phyloP scores from a whole-genome alignment of 2,329 filamentous ascomycete species.

The Metarhizium rileyi region DNA sequence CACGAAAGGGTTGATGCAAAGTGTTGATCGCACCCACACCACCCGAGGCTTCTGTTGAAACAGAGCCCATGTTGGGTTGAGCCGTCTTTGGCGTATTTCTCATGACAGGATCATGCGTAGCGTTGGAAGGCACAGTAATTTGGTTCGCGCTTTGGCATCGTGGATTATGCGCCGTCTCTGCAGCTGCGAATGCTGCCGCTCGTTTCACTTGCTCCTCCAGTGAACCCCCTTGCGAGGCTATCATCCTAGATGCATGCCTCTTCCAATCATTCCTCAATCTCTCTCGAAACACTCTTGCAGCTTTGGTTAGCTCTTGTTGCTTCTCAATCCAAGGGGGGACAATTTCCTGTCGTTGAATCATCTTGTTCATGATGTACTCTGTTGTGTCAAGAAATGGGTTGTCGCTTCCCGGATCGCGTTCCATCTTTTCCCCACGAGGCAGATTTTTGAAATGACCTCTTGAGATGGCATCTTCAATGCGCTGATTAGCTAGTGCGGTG shows the following conservation, averaged over 20 bases:
- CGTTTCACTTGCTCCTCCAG: slow-evolving; percentile 62
- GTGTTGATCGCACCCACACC: neutral
- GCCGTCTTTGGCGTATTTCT: neutral
- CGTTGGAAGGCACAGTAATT: slow-evolving; percentile 26
- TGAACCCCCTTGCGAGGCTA: slow-evolving; percentile 66
- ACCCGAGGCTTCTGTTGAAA: slow-evolving; percentile 7
- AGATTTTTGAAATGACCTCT: slow-evolving; percentile 83
- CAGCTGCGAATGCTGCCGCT: slow-evolving; percentile 64
- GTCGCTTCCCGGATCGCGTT: slow-evolving; percentile 70
- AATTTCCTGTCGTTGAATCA: slow-evolving; percentile 92
- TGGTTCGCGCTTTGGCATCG: slow-evolving; percentile 31
- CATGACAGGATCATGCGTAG: slow-evolving; percentile 41
- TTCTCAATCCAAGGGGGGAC: slow-evolving; percentile 98
- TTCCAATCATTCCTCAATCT: slow-evolving; percentile 77
- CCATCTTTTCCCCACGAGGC: slow-evolving; percentile 66
- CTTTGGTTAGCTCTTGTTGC: slow-evolving; percentile 75
- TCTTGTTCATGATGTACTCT: slow-evolving; percentile 97
- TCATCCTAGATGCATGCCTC: slow-evolving; percentile 68
- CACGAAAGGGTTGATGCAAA: slow-evolving; percentile 57
- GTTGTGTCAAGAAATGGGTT: slow-evolving; percentile 93
- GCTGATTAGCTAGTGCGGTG: slow-evolving; percentile 74
- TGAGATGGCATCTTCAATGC: slow-evolving; percentile 89
- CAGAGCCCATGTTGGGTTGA: slow-evolving; percentile 22
- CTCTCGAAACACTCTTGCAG: slow-evolving; percentile 59
- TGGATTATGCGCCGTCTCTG: slow-evolving; percentile 60